Base-by-base conservation (phyloP, 805 yeast genomes). In the Barnettozyma sucrosica region DNA sequence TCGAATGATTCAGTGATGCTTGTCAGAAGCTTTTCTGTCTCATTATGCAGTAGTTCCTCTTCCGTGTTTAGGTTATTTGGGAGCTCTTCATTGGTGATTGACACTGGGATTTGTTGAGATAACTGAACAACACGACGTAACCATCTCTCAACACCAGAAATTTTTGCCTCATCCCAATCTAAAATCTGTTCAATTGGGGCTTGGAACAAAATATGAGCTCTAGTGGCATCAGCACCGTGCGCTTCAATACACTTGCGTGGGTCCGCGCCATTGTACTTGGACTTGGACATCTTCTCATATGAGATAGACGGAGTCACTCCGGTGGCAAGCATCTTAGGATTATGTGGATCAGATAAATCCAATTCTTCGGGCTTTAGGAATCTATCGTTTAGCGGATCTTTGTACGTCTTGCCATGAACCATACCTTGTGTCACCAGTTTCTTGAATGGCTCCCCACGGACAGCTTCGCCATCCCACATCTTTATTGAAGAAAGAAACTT, bases 231-330 rank as follows among this genome's bases (percentile, higher is more conserved):
- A 1, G 97, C 89, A 3, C 99, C 98, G 63, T 88, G 87, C 33
- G 68, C 71, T 10, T 59, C 61, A 24, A 93, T 89, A 55, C 92
- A 86, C 50, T 75, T 77, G 1, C 72, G 77, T 1, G 98, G 98
- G 60, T 92, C 96, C 3, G 87, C 95, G 14, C 99, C 99, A 59
- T 93, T 93, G 61, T 81, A 83, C 61, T 93, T 93, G 1, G 97
- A 90, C 66, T 93, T 93, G 2, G 97, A 90, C 99, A 93, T 93
- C 61, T 93, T 93, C 61, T 93, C 98, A 61, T 65, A 89, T 0
- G 87, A 68, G 2, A 86, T 63, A 0, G 50, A 47, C 0, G 96
- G 88, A 0, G 58, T 51, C 32, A 62, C 58, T 1, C 83, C 85
- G 0, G 83, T 71, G 0, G 64, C 72, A 28, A 59, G 72, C 8